These are phyloP conservation scores for Claviceps capensis DNA, from an alignment of 2,329 filamentous ascomycete species.

Conservation along the genomic window DNA sequence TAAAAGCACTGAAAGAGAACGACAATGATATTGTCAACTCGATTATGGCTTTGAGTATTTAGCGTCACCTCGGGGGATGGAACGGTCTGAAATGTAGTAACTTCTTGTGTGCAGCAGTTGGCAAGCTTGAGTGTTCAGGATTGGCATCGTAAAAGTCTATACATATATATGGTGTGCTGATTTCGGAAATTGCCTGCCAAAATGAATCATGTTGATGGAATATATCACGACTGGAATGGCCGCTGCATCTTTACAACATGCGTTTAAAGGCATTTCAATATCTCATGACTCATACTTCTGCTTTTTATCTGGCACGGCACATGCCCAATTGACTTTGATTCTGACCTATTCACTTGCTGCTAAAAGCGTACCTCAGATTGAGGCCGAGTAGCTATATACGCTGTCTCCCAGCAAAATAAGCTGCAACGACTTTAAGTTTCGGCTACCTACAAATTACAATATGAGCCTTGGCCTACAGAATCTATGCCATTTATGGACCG, in stretches of 20 bases:
- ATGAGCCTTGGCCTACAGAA: not conserved
- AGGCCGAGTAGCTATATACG: not conserved
- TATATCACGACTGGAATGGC: not conserved
- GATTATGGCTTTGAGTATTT: constrained; percentile 95
- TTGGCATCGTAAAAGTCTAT: constrained; percentile 17
- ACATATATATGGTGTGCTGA: constrained; percentile 5
- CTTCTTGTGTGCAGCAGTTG: constrained; percentile 9
- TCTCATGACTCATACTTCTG: not conserved
- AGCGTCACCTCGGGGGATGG: constrained; percentile 13
- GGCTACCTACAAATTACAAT: too few relatives aligned
- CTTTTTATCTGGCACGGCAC: not conserved
- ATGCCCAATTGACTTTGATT: not conserved
- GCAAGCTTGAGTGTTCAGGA: constrained; percentile 12
- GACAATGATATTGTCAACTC: constrained; percentile 99
- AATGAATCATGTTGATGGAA: not conserved
- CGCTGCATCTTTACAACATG: not conserved
- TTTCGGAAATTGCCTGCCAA: not conserved
- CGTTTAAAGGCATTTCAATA: not conserved
- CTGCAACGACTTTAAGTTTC: too few relatives aligned
- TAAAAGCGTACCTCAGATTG: not conserved
- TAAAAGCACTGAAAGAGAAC: constrained; percentile 98
- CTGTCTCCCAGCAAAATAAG: not conserved
- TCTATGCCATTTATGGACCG: not conserved
- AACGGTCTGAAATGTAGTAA: constrained; percentile 3
- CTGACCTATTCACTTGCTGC: not conserved